Percentiles rank a stretch among this genome's conserved stretches.
phyloP scores from a whole-genome alignment of 495 filamentous ascomycete species.

The Penicillium flavigenum region DNA sequence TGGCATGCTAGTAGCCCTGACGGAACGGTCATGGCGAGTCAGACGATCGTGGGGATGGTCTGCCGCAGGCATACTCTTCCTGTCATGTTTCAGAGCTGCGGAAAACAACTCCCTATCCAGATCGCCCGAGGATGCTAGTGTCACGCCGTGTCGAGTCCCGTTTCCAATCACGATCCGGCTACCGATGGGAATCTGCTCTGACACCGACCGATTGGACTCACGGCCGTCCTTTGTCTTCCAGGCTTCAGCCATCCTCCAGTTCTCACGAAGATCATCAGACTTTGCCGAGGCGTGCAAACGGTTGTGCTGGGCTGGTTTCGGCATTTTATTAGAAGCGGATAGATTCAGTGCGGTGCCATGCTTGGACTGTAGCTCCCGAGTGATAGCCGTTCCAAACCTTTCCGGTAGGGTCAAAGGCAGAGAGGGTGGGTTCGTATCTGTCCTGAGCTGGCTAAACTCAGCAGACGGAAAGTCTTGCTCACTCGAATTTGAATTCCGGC shows the following conservation, averaged over 20 bases:
- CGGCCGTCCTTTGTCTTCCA: slow-evolving; percentile 20
- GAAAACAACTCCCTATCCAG: slow-evolving; percentile 35
- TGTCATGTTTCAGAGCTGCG: slow-evolving; percentile 28
- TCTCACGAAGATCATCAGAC: slow-evolving; percentile 29
- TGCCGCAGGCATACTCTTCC: slow-evolving; percentile 6
- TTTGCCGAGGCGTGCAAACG: slow-evolving; percentile 19
- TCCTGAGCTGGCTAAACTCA: slow-evolving; percentile 9
- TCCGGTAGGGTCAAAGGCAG: slow-evolving; percentile 33
- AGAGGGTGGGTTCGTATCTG: slow-evolving; percentile 20
- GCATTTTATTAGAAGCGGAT: slow-evolving; percentile 13
- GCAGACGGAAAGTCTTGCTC: slow-evolving; percentile 17
- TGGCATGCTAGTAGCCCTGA: slow-evolving; percentile 6
- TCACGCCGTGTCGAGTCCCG: slow-evolving; percentile 1
- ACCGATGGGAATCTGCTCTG: not conserved
- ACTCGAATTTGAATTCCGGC: slow-evolving; percentile 30
- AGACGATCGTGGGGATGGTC: not conserved
- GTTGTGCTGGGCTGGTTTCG: not conserved
- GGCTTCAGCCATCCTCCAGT: slow-evolving; percentile 29
- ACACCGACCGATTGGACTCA: not conserved
- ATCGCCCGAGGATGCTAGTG: slow-evolving; percentile 13
- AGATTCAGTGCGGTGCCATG: slow-evolving; percentile 31
- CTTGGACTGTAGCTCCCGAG: slow-evolving; percentile 31
- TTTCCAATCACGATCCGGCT: not conserved
- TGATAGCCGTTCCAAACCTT: slow-evolving; percentile 36
- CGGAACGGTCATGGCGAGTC: not conserved